These are phyloP conservation scores for Trametes cinnabarina DNA, from an alignment of 768 basidiomycete genomes.

Conservation along the genomic window DNA sequence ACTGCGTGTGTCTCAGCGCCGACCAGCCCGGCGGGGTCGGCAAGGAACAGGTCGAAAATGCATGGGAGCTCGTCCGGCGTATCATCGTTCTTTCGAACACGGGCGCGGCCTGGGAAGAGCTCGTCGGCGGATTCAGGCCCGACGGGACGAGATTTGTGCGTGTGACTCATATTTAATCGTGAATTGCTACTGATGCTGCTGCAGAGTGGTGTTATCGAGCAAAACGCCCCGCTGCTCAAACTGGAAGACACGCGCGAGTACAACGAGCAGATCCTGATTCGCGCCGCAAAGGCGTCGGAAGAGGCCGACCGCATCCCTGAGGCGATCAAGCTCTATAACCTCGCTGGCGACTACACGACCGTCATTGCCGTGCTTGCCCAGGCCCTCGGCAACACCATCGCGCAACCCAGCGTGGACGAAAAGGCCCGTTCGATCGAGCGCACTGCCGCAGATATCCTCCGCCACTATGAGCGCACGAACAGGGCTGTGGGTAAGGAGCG, in stretches of 20 bases:
- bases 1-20: slow-evolving; percentile 74
- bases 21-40: slow-evolving; percentile 72
- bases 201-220: slow-evolving; percentile 86
- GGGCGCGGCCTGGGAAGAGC: slow-evolving; percentile 85
- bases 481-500: slow-evolving; percentile 67
- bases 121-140: slow-evolving; percentile 87
- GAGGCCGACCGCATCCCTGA: slow-evolving; percentile 83
- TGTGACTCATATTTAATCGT: slow-evolving; percentile 15
- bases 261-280: slow-evolving; percentile 78
- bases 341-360: slow-evolving; percentile 86
- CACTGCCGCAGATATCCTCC: slow-evolving; percentile 75
- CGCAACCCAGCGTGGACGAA: slow-evolving; percentile 56
- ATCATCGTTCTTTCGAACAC: slow-evolving; percentile 78
- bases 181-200: neutral
- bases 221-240: slow-evolving; percentile 72
- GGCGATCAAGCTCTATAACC: slow-evolving; percentile 93
- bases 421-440: slow-evolving; percentile 67
- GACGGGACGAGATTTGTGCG: slow-evolving; percentile 89
- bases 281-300: slow-evolving; percentile 79
- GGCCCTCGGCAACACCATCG: slow-evolving; percentile 80
- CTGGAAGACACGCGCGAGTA: slow-evolving; percentile 65
- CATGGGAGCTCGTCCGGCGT: slow-evolving; percentile 77
- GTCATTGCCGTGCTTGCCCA: slow-evolving; percentile 86
- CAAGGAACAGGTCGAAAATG: slow-evolving; percentile 78
- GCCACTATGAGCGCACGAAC: slow-evolving; percentile 77